Conservation (phyloP, 2,329 filamentous ascomycete genomes). For the Cladosporium velox region DNA sequence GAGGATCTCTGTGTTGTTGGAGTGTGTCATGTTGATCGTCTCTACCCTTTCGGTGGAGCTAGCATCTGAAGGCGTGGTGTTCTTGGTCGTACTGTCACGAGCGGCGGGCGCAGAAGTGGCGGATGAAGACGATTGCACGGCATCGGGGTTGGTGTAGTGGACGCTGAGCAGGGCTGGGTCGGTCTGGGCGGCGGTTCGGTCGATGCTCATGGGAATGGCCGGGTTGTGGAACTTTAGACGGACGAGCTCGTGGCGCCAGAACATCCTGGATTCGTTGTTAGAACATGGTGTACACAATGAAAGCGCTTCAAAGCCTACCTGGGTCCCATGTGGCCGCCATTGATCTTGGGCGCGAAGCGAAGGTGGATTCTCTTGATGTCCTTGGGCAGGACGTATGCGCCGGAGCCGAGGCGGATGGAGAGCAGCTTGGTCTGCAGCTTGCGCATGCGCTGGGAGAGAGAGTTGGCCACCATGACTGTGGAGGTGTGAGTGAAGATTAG, state of each 20-base stretch:
- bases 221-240: slow-evolving; percentile 96
- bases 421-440: slow-evolving; percentile 73
- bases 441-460: slow-evolving; percentile 65
- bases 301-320: slow-evolving; percentile 53
- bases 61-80: slow-evolving; percentile 38
- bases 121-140: slow-evolving; percentile 33
- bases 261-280: slow-evolving; percentile 63
- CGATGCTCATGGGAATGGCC: slow-evolving; percentile 76
- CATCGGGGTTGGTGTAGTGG: slow-evolving; percentile 53
- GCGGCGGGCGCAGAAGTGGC: slow-evolving; percentile 28
- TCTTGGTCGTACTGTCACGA: slow-evolving; percentile 32
- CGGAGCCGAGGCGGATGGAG: slow-evolving; percentile 74
- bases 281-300: slow-evolving; percentile 14
- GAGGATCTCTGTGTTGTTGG: slow-evolving; percentile 64
- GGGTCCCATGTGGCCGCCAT: slow-evolving; percentile 71
- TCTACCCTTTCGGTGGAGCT: slow-evolving; percentile 39
- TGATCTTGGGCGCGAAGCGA: slow-evolving; percentile 64
- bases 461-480: slow-evolving; percentile 7
- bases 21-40: slow-evolving; percentile 61
- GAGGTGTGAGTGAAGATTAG: slow-evolving; percentile 39
- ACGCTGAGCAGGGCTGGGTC: slow-evolving; percentile 65
- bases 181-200: slow-evolving; percentile 62
- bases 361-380: slow-evolving; percentile 75
- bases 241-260: slow-evolving; percentile 81
- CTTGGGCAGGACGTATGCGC: slow-evolving; percentile 76